Base-by-base conservation (phyloP, 345 rosid genomes). In the Clarkia xantiana region DNA sequence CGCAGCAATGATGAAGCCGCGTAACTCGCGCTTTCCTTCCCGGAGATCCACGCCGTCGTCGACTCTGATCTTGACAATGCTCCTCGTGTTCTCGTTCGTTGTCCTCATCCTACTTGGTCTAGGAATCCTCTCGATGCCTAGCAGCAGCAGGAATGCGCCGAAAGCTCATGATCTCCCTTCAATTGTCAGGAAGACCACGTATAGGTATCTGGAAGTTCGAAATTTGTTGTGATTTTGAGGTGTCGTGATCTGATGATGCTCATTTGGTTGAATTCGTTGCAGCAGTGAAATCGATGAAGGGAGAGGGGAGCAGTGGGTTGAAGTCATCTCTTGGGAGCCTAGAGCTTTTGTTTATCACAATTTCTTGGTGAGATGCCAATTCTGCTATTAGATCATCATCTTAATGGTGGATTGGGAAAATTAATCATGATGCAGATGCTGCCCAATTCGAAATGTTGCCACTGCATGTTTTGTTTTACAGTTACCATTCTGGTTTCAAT, bases 301-400 rank as follows among this genome's bases (percentile, higher is more conserved):
- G 42, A 57, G 51, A 67, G 65, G 59, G 20, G 89, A 81, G 67
- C 82, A 66, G 38, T 86, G 93, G 98, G 86, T 69, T 19, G 96
- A 91, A 59, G 72, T 91, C 29, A 76, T 91, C 69, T 91, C 87
- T 0, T 86, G 96, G 94, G 89, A 83, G 71, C 94, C 96, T 64
- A 68, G 93, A 46, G 94, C 98, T 51, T 71, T 70, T 59, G 40
- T 81, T 40, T 83, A 86, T 65, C 98, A 83, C 66, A 86, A 79
- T 65, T 86, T 91, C 53, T 64, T 91, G 86, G 96, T 91, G 20
- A 75, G 86, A 53, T 41, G 36, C 36, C 36, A 29, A 29, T 29
- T 29, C 36, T 29, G 36, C 36, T 29, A 10, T 29, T 29, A 10
- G 36, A 29, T 29, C 36, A 29, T 29, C 9, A 29, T 2, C 36